These are phyloP conservation scores for Colletotrichum sp. DNA, from an alignment of 2,329 filamentous ascomycete genomes.

Conservation along the genomic window DNA sequence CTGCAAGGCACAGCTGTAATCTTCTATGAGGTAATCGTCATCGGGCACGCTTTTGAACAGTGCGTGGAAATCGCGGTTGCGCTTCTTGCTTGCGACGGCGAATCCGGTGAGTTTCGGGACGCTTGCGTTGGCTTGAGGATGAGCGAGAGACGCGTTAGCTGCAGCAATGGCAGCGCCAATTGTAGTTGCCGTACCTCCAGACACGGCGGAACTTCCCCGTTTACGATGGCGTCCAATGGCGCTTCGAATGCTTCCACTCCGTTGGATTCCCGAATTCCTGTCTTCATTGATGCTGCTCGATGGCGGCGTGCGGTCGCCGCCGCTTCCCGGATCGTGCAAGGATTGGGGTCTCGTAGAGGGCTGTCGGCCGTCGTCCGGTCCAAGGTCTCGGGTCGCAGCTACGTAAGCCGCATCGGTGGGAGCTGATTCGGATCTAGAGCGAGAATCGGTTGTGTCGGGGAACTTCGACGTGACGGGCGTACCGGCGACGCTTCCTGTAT, in stretches of 20 bases:
- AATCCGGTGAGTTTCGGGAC: constrained; percentile 89
- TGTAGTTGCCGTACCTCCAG: constrained; percentile 64
- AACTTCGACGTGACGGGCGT: constrained; percentile 64
- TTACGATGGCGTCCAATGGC: constrained; percentile 68
- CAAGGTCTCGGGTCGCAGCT: constrained; percentile 35
- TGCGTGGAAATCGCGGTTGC: constrained; percentile 93
- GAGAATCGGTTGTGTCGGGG: constrained; percentile 50
- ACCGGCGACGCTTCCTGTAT: constrained; percentile 57
- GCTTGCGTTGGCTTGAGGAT: constrained; percentile 61
- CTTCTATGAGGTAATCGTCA: constrained; percentile 97
- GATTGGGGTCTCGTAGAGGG: constrained; percentile 50
- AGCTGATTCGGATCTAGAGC: constrained; percentile 63
- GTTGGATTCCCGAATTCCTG: constrained; percentile 58
- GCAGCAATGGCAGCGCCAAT: constrained; percentile 77
- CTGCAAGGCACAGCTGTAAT: constrained; percentile 96
- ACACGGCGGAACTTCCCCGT: constrained; percentile 80
- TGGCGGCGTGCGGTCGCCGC: constrained; percentile 69
- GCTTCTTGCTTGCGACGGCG: constrained; percentile 92
- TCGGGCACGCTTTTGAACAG: constrained; percentile 97
- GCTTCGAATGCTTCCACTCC: constrained; percentile 72
- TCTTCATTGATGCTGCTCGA: constrained; percentile 69
- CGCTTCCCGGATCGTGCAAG: constrained; percentile 51
- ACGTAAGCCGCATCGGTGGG: constrained; percentile 48
- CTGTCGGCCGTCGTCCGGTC: constrained; percentile 35
- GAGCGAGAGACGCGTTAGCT: constrained; percentile 69